phyloP scores from a whole-genome alignment of 2,329 filamentous ascomycete genomes.

The Leptographium flavum region DNA sequence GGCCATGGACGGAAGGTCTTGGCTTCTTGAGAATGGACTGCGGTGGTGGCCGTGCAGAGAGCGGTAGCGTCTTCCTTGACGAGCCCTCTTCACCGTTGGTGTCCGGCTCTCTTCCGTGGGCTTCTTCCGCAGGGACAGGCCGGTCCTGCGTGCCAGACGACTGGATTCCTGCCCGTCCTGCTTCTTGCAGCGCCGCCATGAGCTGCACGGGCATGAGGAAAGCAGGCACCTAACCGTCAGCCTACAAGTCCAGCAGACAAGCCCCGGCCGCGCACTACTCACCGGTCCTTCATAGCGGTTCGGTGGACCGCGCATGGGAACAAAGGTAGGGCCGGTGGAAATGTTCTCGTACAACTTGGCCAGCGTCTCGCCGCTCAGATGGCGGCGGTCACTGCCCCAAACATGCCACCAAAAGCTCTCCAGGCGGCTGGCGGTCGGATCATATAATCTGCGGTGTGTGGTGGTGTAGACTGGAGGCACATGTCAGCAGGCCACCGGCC shows the following conservation, averaged over 20 bases:
- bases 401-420: slow-evolving; percentile 57
- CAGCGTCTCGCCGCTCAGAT: slow-evolving; percentile 36
- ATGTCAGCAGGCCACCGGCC: not conserved
- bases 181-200: not conserved
- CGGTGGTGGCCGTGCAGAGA: slow-evolving; percentile 31
- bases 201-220: too few relatives aligned
- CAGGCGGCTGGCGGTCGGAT: slow-evolving; percentile 47
- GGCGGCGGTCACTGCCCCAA: slow-evolving; percentile 41
- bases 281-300: slow-evolving; percentile 37
- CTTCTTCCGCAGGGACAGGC: too few relatives aligned
- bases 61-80: slow-evolving; percentile 18
- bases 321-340: slow-evolving; percentile 41
- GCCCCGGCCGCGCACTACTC: slow-evolving; percentile 10
- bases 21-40: slow-evolving; percentile 48
- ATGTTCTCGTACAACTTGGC: slow-evolving; percentile 44
- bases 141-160: not conserved
- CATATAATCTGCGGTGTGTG: slow-evolving; percentile 41
- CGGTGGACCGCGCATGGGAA: slow-evolving; percentile 36
- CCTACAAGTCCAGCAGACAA: too few relatives aligned
- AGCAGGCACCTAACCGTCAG: too few relatives aligned
- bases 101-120: not conserved
- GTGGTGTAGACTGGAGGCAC: slow-evolving; percentile 39
- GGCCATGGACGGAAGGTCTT: slow-evolving; percentile 26
- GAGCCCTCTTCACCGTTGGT: not conserved
- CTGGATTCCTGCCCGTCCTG: not conserved